phyloP scores from a whole-genome alignment of 2,329 filamentous ascomycete genomes.

The Pezizomycotina sp. region DNA sequence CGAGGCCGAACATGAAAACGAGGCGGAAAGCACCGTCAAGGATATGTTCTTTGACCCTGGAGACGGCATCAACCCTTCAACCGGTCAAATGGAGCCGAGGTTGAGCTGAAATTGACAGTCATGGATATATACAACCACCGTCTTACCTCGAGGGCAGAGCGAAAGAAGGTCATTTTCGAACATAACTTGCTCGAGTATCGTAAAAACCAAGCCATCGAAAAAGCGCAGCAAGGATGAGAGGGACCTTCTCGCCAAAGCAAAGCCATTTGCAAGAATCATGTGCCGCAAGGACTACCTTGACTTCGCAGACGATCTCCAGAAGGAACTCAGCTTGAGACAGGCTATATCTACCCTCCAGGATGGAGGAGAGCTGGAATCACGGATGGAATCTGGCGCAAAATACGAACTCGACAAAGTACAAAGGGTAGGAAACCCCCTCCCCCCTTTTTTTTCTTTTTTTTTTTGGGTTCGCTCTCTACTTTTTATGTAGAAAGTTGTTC shows the following conservation, averaged over 20 bases:
- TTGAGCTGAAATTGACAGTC: conserved; percentile 91
- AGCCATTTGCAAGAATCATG: conserved; percentile 95
- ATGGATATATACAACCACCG: conserved; percentile 97
- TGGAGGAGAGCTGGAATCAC: too few species aligned
- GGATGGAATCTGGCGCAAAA: conserved; percentile 71
- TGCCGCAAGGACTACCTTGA: conserved; percentile 78
- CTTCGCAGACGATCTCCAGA: conserved; percentile 68
- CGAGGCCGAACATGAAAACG: conserved; percentile 93
- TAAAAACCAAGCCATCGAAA: conserved; percentile 70
- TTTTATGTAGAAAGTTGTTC: conserved; percentile 57
- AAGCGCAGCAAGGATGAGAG: conserved; percentile 90
- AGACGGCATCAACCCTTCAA: conserved; percentile 71
- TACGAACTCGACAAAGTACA: conserved; percentile 78
- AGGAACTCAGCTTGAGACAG: conserved; percentile 78
- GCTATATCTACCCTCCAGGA: conserved; percentile 85
- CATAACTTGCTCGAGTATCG: conserved; percentile 86
- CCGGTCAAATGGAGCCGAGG: conserved; percentile 79
- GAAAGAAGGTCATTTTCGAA: conserved; percentile 94
- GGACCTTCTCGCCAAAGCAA: conserved; percentile 79
- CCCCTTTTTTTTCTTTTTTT: conserved; percentile 5
- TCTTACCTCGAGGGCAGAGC: conserved; percentile 74
- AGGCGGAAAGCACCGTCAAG: conserved; percentile 94
- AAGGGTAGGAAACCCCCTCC: conserved; percentile 40
- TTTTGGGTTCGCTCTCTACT: conserved; percentile 42
- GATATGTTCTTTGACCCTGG: conserved; percentile 97